These are phyloP conservation scores for Peniophora sp. DNA, from an alignment of 1,284 basidiomycete species.

Conservation along the genomic window DNA sequence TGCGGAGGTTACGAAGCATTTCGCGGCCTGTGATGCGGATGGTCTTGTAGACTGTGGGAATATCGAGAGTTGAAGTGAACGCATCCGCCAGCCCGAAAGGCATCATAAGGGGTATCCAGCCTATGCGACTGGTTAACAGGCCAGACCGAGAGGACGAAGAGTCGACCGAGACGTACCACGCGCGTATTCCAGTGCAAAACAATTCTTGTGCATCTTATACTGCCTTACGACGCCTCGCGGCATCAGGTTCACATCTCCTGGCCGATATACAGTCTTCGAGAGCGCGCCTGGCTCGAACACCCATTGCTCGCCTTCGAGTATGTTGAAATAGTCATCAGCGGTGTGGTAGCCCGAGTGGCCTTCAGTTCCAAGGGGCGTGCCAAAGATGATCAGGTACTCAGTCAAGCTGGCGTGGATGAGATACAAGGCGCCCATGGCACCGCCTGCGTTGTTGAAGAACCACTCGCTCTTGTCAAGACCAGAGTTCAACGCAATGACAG, in stretches of 20 bases:
- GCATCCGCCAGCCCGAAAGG: slow-evolving; percentile 90
- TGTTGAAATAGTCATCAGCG: slow-evolving; percentile 97
- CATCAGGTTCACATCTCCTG: slow-evolving; percentile 83
- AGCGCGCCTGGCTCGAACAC: slow-evolving; percentile 80
- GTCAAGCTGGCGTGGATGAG: slow-evolving; percentile 86
- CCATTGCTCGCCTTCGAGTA: slow-evolving; percentile 89
- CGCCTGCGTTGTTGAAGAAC: slow-evolving; percentile 97
- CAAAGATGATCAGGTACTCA: slow-evolving; percentile 93
- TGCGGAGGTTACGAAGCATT: slow-evolving; percentile 72
- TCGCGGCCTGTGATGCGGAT: slow-evolving; percentile 75
- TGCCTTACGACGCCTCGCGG: slow-evolving; percentile 84
- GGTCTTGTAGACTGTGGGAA: slow-evolving; percentile 79
- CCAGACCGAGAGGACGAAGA: slow-evolving; percentile 1
- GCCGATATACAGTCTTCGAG: slow-evolving; percentile 75
- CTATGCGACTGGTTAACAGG: slow-evolving; percentile 27
- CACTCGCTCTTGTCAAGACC: slow-evolving; percentile 60
- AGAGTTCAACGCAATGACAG: slow-evolving; percentile 51
- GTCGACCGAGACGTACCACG: slow-evolving; percentile 49
- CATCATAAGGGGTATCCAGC: slow-evolving; percentile 88
- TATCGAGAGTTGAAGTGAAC: slow-evolving; percentile 86
- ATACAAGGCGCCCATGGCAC: slow-evolving; percentile 99
- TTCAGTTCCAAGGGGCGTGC: slow-evolving; percentile 93
- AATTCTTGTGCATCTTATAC: slow-evolving; percentile 95
- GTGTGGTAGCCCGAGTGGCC: slow-evolving; percentile 93
- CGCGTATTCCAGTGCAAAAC: slow-evolving; percentile 94